These are phyloP conservation scores for Datisca glomerata DNA, from an alignment of 306 rosid genomes.

Conservation along the genomic window DNA sequence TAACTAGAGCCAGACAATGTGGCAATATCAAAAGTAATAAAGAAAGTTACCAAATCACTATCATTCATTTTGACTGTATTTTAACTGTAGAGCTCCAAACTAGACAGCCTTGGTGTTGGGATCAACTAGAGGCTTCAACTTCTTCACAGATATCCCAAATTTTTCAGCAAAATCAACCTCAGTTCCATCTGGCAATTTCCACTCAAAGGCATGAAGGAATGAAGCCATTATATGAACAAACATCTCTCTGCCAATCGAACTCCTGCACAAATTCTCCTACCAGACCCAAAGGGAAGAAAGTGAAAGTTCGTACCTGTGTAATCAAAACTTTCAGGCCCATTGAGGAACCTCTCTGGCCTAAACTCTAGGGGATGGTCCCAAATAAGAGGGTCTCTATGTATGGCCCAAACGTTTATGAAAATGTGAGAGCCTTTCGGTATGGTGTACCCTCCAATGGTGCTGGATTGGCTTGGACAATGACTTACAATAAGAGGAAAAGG, in stretches of 20 bases:
- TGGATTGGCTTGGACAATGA: conserved; percentile 7
- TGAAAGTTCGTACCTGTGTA: conserved; percentile 7
- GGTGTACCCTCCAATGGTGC: conserved; percentile 16
- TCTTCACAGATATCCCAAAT: conserved; percentile 6
- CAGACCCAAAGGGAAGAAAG: conserved; percentile 25
- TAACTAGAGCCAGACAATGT: too few species aligned
- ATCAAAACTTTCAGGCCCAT: neutral
- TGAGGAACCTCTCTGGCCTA: conserved; percentile 10
- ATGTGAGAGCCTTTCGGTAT: conserved; percentile 6
- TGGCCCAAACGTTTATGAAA: conserved; percentile 14
- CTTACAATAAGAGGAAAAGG: conserved; percentile 5
- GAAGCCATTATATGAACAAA: neutral
- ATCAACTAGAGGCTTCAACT: conserved; percentile 3
- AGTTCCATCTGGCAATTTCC: conserved; percentile 1
- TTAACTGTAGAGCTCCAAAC: neutral
- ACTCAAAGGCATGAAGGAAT: conserved; percentile 3
- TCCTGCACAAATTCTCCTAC: conserved; percentile 27
- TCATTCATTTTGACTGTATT: too few species aligned
- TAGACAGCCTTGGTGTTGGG: neutral
- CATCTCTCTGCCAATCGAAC: conserved; percentile 15
- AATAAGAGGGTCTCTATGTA: conserved; percentile 18
- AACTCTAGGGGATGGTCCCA: conserved; percentile 23
- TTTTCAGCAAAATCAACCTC: conserved; percentile 1
- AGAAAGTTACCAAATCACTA: too few species aligned
- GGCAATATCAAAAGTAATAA: too few species aligned